A percentile compares a stretch with the other conserved stretches of the same genome.
Evolutionary conservation across 179 eudicot species (phyloP).

Genomic region (Camellia oleifera): DNA sequence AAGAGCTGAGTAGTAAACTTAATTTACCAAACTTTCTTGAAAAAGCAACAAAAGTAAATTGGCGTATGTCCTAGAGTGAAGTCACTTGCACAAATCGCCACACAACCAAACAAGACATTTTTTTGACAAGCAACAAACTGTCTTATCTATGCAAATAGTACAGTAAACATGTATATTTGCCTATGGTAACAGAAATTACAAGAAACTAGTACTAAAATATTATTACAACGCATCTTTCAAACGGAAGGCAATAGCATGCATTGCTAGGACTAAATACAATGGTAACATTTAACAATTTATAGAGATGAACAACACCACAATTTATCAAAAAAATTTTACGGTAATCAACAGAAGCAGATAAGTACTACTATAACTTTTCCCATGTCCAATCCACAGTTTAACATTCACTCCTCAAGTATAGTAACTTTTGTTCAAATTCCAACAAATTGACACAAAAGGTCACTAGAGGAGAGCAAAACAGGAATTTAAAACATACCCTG

Average conservation of each 20-base stretch:
- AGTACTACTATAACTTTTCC: neutral
- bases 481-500: slow-evolving; percentile 50
- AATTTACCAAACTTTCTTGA: neutral
- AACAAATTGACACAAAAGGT: neutral
- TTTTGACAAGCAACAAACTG: neutral
- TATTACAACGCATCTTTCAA: neutral
- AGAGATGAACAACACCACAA: neutral
- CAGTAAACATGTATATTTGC: neutral
- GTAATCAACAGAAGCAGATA: neutral
- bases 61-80: neutral
- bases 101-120: neutral
- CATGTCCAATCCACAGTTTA: neutral
- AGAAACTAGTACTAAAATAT: neutral
- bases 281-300: too few species aligned
- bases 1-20: neutral
- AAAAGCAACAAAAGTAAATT: neutral
- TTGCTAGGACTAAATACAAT: neutral
- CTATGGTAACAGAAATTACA: neutral
- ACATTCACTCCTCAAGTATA: neutral
- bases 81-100: neutral
- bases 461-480: neutral
- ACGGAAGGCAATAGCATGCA: neutral
- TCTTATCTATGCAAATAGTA: neutral
- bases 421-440: neutral
- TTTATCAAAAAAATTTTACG: neutral